Evolutionary conservation across 129 eudicot genomes (phyloP).

Genomic region (Rutidosis leptorrhynchoides): DNA sequence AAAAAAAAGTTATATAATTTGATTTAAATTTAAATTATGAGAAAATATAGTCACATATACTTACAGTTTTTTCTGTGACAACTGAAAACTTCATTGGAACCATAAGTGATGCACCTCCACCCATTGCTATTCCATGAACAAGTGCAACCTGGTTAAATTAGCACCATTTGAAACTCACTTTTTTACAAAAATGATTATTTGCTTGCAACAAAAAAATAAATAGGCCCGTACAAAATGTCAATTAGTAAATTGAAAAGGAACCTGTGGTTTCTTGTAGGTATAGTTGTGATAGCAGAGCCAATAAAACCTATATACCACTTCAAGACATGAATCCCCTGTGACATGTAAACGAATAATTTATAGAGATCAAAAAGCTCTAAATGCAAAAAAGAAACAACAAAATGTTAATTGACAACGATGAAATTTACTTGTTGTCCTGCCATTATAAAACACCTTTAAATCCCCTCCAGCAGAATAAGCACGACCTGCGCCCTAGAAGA

Average conservation of each 20-base stretch:
- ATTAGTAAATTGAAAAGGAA: constrained; percentile 18
- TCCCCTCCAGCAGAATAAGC: constrained; percentile 99
- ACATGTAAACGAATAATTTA: constrained; percentile 19
- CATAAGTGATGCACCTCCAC: constrained; percentile 99
- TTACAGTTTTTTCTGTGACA: constrained; percentile 87
- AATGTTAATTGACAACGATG: background rate
- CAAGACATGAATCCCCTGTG: constrained; percentile 82
- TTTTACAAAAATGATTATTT: background rate
- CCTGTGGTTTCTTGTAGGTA: constrained; percentile 83
- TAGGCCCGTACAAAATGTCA: background rate
- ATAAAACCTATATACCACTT: constrained; percentile 93
- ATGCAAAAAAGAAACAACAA: background rate
- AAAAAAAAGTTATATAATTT: background rate
- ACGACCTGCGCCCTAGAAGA: constrained; percentile 84
- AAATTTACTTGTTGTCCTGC: constrained; percentile 54
- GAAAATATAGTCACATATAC: constrained; percentile 19
- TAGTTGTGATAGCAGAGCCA: constrained; percentile 96
- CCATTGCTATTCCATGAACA: constrained; percentile 94
- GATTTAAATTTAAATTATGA: background rate
- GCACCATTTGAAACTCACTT: background rate
- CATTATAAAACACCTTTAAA: constrained; percentile 79
- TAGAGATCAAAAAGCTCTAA: background rate
- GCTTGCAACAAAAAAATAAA: background rate
- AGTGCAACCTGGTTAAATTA: constrained; percentile 65
- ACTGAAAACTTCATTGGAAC: constrained; percentile 93